A percentile compares a stretch with the other conserved stretches of the same genome.
phyloP scores from a whole-genome alignment of 768 basidiomycete genomes.

The Mycena epipterygia region DNA sequence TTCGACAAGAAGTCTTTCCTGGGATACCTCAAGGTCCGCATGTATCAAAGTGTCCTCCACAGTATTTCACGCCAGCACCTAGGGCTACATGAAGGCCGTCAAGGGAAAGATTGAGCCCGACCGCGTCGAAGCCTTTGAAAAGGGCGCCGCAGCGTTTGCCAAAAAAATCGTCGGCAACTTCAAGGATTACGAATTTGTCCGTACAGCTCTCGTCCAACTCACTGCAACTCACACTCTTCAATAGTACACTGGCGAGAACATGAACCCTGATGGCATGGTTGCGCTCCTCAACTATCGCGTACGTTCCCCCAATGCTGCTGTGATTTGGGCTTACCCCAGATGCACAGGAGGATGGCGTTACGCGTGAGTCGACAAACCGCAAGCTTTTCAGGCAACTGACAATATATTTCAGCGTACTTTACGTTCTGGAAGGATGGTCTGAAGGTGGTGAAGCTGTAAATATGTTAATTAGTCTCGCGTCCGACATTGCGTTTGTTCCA shows the following conservation, averaged over 20 bases:
- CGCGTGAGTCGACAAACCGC: conserved; percentile 67
- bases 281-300: conserved; percentile 95
- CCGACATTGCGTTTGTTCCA: neutral
- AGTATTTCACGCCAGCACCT: conserved; percentile 1
- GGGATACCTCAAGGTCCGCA: conserved; percentile 81
- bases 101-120: conserved; percentile 78
- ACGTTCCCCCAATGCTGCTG: conserved; percentile 41
- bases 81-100: conserved; percentile 96
- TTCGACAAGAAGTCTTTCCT: conserved; percentile 96
- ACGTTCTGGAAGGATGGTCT: conserved; percentile 98
- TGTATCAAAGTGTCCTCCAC: conserved; percentile 3
- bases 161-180: conserved; percentile 94
- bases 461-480: conserved; percentile 24
- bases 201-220: conserved; percentile 41
- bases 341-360: conserved; percentile 79
- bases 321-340: neutral
- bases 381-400: conserved; percentile 20
- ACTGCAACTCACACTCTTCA: neutral
- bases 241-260: conserved; percentile 79
- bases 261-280: conserved; percentile 95
- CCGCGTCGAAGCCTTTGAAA: conserved; percentile 83
- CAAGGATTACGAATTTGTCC: conserved; percentile 94
- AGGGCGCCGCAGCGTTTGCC: conserved; percentile 78
- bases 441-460: conserved; percentile 81
- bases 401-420: conserved; percentile 74